Base-by-base conservation (phyloP, 495 filamentous ascomycete genomes). In the Daldinia caldariorum region DNA sequence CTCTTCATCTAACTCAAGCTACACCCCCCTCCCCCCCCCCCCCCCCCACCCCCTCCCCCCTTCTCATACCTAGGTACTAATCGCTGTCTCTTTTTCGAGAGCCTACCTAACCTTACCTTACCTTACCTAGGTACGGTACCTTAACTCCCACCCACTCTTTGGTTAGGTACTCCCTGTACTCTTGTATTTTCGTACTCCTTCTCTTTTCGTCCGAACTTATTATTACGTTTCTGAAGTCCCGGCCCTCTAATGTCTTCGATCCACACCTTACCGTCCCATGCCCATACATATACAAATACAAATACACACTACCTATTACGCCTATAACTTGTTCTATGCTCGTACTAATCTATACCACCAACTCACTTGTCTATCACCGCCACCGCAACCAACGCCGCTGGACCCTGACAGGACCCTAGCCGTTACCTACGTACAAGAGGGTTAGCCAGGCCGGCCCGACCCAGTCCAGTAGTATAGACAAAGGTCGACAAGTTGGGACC, bases 201-300 rank as follows among this genome's bases (percentile, higher is more conserved):
- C 69, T 67, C 63, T 67, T 71, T 71, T 71, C 69, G 69, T 71
- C 69, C 63, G 69, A 71, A 71, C 69, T 58, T 66, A 41, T 60
- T 66, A 45, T 26, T 35, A 61, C 51, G 37, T 41, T 26, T 57
- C 38, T 70, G 32, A 58, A 58, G 55, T 47, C 56, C 49, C 43
- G 56, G 47, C 63, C 16, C 39, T 39, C 55, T 67, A 59, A 20
- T 59, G 60, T 67, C 59, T 67, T 64, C 53, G 60, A 67, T 61
- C 61, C 57, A 51, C 63, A 71, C 55, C 58, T 67, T 59, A 67
- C 59, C 54, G 59, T 63, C 63, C 67, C 43, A 38, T 49, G 39
- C 37, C 53, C 10, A 53, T 53, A 53, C 49, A 53, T 53, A 53
- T 26, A 26, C 26, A 26, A 26, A 26, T 26, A 26, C 26, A 26